Conservation (phyloP, 805 yeast genomes). For the Yamadazyma kitorensis region DNA sequence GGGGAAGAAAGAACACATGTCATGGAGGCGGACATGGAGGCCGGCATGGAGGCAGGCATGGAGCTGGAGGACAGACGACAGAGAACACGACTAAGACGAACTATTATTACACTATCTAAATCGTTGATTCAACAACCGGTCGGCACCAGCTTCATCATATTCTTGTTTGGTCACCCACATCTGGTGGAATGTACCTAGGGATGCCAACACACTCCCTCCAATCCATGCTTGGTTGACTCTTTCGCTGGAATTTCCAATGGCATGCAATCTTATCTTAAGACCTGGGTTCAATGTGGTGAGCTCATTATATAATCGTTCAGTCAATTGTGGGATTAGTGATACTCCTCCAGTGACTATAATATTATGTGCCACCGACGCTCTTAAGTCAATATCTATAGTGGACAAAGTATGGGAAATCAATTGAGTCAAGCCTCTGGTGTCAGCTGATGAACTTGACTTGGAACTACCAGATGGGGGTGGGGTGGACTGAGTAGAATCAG, state of each 20-base stretch:
- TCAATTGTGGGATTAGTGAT: constrained; percentile 76
- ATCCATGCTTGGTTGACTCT: constrained; percentile 84
- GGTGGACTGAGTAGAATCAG: constrained; percentile 31
- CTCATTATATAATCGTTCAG: constrained; percentile 73
- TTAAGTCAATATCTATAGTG: constrained; percentile 72
- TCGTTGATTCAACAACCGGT: constrained; percentile 73
- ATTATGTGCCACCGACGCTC: constrained; percentile 85
- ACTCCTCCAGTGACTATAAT: constrained; percentile 84
- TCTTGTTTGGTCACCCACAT: constrained; percentile 89
- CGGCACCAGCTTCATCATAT: constrained; percentile 85
- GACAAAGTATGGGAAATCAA: constrained; percentile 55
- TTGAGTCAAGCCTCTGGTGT: constrained; percentile 52
- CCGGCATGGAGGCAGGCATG: no score
- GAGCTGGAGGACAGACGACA: no score
- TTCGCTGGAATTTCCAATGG: constrained; percentile 75
- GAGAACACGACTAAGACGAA: no score
- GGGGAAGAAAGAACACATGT: not conserved
- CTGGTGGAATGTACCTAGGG: constrained; percentile 92
- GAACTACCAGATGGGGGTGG: constrained; percentile 20
- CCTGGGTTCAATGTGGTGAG: constrained; percentile 73
- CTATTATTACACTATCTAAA: constrained; percentile 61
- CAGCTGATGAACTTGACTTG: not conserved
- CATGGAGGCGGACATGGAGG: no score
- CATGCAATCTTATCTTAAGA: constrained; percentile 76
- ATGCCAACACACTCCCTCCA: constrained; percentile 85